These are phyloP conservation scores for Gilbertella persicaria DNA, from an alignment of 371 early-diverging fungal species.

Conservation along the genomic window DNA sequence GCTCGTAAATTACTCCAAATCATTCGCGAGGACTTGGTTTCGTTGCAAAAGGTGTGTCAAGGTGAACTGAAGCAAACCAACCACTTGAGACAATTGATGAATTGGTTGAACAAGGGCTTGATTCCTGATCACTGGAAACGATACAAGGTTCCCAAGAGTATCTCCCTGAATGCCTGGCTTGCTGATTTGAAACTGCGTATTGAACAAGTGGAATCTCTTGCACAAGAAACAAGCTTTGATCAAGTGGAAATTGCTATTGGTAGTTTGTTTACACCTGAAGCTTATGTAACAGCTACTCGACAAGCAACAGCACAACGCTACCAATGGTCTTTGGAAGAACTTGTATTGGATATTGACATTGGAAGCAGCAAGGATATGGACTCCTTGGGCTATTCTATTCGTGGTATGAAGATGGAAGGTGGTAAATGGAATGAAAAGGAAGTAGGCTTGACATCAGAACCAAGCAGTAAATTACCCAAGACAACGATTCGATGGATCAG, in stretches of 20 bases:
- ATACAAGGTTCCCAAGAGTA: slow-evolving; percentile 70
- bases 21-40: slow-evolving; percentile 69
- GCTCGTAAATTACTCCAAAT: slow-evolving; percentile 61
- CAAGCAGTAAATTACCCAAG: slow-evolving; percentile 42
- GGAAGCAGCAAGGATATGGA: slow-evolving; percentile 18
- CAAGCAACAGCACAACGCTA: slow-evolving; percentile 80
- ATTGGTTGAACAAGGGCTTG: slow-evolving; percentile 68
- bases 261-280: slow-evolving; percentile 89
- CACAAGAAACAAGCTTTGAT: slow-evolving; percentile 44
- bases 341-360: slow-evolving; percentile 56
- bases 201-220: slow-evolving; percentile 62
- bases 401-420: slow-evolving; percentile 70
- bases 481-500: slow-evolving; percentile 57
- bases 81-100: slow-evolving; percentile 72
- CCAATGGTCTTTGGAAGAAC: slow-evolving; percentile 70
- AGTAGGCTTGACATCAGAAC: slow-evolving; percentile 56
- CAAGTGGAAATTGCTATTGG: slow-evolving; percentile 76
- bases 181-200: slow-evolving; percentile 73
- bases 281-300: slow-evolving; percentile 89
- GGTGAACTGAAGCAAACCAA: slow-evolving; percentile 89
- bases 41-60: slow-evolving; percentile 66
- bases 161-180: slow-evolving; percentile 72
- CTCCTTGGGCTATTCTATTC: slow-evolving; percentile 30
- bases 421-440: slow-evolving; percentile 59
- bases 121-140: slow-evolving; percentile 80